phyloP scores from a whole-genome alignment of 2,329 filamentous ascomycete genomes.

The Sphaerulina musiva region DNA sequence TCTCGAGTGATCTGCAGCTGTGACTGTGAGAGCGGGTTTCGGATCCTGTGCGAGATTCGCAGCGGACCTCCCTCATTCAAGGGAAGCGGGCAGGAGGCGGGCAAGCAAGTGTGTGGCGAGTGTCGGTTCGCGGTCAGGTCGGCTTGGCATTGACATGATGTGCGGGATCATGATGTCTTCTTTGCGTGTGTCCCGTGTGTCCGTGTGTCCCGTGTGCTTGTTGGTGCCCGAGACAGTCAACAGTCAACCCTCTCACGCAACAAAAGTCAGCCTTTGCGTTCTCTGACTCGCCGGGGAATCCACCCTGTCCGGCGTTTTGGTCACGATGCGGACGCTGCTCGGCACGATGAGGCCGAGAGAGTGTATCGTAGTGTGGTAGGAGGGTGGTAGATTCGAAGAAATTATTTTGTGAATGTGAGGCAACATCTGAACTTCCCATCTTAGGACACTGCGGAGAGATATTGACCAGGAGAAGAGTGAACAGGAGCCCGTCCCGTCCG shows the following conservation, averaged over 20 bases:
- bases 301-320: neutral
- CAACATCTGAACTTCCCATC: too few species aligned
- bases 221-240: neutral
- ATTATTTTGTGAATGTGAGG: too few species aligned
- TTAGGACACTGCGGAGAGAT: too few species aligned
- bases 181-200: too few species aligned
- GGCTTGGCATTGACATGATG: neutral
- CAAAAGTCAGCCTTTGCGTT: neutral
- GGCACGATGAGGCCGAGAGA: neutral
- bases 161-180: neutral
- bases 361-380: neutral
- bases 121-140: neutral
- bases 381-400: too few species aligned
- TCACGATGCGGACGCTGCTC: neutral
- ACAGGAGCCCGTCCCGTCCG: too few species aligned
- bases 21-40: constrained; percentile 4
- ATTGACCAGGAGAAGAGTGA: too few species aligned
- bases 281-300: neutral
- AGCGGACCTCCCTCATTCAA: neutral
- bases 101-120: neutral
- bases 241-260: neutral
- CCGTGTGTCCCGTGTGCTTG: neutral
- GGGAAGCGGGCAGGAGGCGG: too few species aligned
- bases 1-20: neutral
- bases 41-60: neutral